phyloP scores from a whole-genome alignment of 2,329 filamentous ascomycete genomes.

The Penicillium sp. region DNA sequence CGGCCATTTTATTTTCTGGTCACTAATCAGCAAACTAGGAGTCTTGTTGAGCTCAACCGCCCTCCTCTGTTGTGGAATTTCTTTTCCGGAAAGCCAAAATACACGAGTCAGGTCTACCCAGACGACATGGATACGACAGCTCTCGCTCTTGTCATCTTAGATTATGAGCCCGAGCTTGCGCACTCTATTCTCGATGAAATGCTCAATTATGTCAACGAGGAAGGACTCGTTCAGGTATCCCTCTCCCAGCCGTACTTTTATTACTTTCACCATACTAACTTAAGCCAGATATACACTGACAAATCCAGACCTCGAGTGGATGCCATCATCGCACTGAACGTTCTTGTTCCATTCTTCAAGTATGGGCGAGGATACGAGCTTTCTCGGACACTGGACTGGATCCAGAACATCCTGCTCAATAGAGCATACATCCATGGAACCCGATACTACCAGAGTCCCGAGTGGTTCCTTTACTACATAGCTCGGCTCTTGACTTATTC shows the following conservation, averaged over 20 bases:
- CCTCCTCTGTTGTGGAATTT: constrained; percentile 28
- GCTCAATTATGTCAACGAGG: constrained; percentile 20
- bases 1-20: background rate
- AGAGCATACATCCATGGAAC: constrained; percentile 11
- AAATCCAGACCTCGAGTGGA: constrained; percentile 22
- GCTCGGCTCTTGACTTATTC: background rate
- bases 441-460: constrained; percentile 6
- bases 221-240: constrained; percentile 26
- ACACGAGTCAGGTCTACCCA: constrained; percentile 23
- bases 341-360: constrained; percentile 3
- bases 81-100: constrained; percentile 29
- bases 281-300: constrained; percentile 34
- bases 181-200: constrained; percentile 23
- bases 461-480: constrained; percentile 9
- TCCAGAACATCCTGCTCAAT: background rate
- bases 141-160: constrained; percentile 29
- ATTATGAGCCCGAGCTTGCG: constrained; percentile 10
- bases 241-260: background rate
- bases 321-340: constrained; percentile 3
- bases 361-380: constrained; percentile 6
- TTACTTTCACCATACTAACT: too few species aligned
- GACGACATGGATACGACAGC: constrained; percentile 41
- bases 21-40: background rate
- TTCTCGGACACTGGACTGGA: background rate
- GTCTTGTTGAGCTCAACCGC: constrained; percentile 7